Evolutionary conservation across 2,329 filamentous ascomycete species (phyloP), one percentile per base, ranked within the genome.

Genomic region (Aspergillus sojae): DNA sequence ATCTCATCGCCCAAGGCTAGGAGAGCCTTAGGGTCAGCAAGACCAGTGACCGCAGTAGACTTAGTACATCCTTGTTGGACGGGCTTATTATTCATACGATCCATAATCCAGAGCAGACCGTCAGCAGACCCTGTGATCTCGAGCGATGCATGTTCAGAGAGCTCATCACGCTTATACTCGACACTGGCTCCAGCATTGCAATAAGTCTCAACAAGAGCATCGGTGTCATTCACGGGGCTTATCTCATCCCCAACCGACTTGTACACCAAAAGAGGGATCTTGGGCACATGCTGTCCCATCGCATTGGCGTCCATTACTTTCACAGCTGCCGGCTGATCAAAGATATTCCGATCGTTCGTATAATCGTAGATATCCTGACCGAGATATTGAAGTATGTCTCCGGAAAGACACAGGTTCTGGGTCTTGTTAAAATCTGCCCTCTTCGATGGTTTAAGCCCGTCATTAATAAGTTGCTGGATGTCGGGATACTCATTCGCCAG

Each of bases 251-350:
- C 63, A 21, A 81, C 77, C 0, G 83, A 80, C 64, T 86, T 85
- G 71, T 86, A 85, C 3, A 83, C 69, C 63, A 83, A 82, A 7
- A 85, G 58, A 0, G 84, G 84, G 69, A 84, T 82, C 12, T 73
- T 64, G 0, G 83, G 84, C 0, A 78, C 71, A 57, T 81, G 77
- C 26, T 75, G 72, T 16, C 77, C 78, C 75, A 80, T 75, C 5
- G 65, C 65, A 55, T 73, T 73, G 12, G 57, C 66, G 2, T 68
- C n/a, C 5, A 74, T 50, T 39, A 74, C 59, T 4, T 60, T 48
- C 11, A 43, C 58, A 6, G 68, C 62, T 0, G 36, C 46, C 5
- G 63, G 45, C 7, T 60, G 36, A 4, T 63, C 61, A 46, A 74
- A 69, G 43, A 72, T 45, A 7, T 65, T 60, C 3, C 61, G 59